These are phyloP conservation scores for Glaciozyma martinii DNA, from an alignment of 768 basidiomycete species.

Conservation along the genomic window DNA sequence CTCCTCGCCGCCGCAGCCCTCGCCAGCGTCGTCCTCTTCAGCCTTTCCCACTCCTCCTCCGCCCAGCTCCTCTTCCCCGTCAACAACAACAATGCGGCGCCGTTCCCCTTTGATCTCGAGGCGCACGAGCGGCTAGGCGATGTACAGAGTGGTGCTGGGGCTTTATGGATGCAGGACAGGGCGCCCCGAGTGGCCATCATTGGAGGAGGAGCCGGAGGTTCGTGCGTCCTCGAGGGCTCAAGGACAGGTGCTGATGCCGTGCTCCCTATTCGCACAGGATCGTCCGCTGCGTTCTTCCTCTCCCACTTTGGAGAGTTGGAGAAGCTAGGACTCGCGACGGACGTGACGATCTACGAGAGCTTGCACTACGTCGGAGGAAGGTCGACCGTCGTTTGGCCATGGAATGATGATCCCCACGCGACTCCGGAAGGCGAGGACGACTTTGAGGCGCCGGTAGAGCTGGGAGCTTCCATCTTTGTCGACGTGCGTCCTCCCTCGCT, in stretches of 20 bases:
- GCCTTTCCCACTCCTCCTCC: not conserved
- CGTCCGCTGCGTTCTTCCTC: slow-evolving; percentile 23
- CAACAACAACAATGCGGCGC: slow-evolving; percentile 7
- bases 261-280: slow-evolving; percentile 6
- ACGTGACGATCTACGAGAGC: slow-evolving; percentile 77
- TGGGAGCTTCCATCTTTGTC: slow-evolving; percentile 85
- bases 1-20: no score
- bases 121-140: not conserved
- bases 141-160: not conserved
- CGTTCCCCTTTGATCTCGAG: not conserved
- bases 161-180: not conserved
- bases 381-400: slow-evolving; percentile 24
- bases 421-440: not conserved
- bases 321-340: slow-evolving; percentile 50
- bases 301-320: slow-evolving; percentile 11
- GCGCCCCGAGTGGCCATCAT: slow-evolving; percentile 10
- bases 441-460: slow-evolving; percentile 48
- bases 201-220: slow-evolving; percentile 20
- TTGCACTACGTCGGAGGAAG: slow-evolving; percentile 19
- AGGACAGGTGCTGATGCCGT: not conserved
- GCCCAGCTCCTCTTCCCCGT: slow-evolving; percentile 15
- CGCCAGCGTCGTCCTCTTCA: no score
- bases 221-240: not conserved
- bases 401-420: slow-evolving; percentile 15
- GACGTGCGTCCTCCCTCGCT: slow-evolving; percentile 1